These are phyloP conservation scores for Apiotrichum siamense DNA, from an alignment of 1,284 basidiomycete species.

Conservation along the genomic window DNA sequence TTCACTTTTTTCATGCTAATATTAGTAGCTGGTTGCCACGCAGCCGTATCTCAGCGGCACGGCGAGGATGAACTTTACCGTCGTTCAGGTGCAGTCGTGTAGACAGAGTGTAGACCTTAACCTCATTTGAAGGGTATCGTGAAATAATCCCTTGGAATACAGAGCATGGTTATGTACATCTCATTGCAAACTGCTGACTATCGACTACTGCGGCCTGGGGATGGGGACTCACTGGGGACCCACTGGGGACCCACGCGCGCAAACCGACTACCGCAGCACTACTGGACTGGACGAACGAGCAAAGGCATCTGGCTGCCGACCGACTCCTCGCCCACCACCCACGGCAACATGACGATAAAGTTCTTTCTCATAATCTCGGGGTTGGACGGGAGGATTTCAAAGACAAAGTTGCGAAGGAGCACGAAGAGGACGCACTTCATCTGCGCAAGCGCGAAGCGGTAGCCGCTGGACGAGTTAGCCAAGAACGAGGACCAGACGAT, in stretches of 20 bases:
- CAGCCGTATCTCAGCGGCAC: no score
- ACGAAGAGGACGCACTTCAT: slow-evolving; percentile 59
- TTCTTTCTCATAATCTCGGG: slow-evolving; percentile 32
- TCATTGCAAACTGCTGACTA: no score
- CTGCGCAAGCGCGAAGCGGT: slow-evolving; percentile 62
- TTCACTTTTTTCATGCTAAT: slow-evolving; percentile 45
- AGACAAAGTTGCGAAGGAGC: slow-evolving; percentile 55
- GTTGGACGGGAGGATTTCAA: slow-evolving; percentile 50
- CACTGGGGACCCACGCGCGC: no score
- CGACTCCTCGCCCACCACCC: slow-evolving; percentile 36
- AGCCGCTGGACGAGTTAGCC: slow-evolving; percentile 54
- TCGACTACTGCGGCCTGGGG: no score
- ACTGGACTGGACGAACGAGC: slow-evolving; percentile 17
- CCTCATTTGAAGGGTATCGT: no score
- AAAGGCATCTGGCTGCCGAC: slow-evolving; percentile 44
- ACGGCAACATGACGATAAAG: slow-evolving; percentile 39
- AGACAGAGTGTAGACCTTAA: no score
- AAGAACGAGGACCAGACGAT: slow-evolving; percentile 48
- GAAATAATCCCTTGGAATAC: no score
- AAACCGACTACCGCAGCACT: no score
- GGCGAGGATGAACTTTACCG: no score
- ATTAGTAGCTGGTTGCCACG: slow-evolving; percentile 42
- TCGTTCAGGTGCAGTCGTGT: no score
- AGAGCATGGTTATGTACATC: no score
- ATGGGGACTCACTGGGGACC: no score